Evolutionary conservation across 495 filamentous ascomycete species (phyloP).

Genomic region (Talaromyces wortmannii): DNA sequence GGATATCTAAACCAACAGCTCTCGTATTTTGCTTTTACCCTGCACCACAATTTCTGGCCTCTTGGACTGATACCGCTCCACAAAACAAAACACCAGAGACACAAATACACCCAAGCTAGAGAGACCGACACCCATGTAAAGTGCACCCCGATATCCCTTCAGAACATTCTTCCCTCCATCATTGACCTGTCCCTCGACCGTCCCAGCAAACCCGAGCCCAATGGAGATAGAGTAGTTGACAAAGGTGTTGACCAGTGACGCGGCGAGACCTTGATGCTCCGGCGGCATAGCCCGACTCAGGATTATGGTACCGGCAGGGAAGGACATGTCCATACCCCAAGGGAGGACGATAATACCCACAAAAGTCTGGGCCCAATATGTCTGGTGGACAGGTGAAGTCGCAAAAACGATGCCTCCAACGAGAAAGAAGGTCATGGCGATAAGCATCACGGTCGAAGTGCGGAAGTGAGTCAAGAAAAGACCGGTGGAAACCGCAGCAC

Average conservation of each 20-base stretch:
- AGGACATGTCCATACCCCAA: constrained; percentile 46
- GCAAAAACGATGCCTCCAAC: constrained; percentile 27
- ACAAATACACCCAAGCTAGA: constrained; percentile 13
- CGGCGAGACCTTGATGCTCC: constrained; percentile 42
- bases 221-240: constrained; percentile 63
- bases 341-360: constrained; percentile 38
- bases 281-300: constrained; percentile 24
- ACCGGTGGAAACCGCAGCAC: constrained; percentile 35
- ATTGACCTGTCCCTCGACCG: constrained; percentile 49
- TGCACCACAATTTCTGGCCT: too few species aligned
- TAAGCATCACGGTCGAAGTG: constrained; percentile 41
- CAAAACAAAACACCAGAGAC: background rate
- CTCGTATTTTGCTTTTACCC: too few species aligned
- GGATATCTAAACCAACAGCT: too few species aligned
- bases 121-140: constrained; percentile 31
- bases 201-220: constrained; percentile 61
- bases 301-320: constrained; percentile 27
- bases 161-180: constrained; percentile 26
- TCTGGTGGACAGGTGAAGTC: constrained; percentile 28
- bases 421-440: constrained; percentile 35
- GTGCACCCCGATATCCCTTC: constrained; percentile 28
- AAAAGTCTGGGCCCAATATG: constrained; percentile 40
- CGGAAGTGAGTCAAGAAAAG: constrained; percentile 28
- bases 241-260: constrained; percentile 55
- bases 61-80: too few species aligned